These are phyloP conservation scores for Agapanthus africanus DNA, from an alignment of 106 monocot genomes.

Conservation along the genomic window DNA sequence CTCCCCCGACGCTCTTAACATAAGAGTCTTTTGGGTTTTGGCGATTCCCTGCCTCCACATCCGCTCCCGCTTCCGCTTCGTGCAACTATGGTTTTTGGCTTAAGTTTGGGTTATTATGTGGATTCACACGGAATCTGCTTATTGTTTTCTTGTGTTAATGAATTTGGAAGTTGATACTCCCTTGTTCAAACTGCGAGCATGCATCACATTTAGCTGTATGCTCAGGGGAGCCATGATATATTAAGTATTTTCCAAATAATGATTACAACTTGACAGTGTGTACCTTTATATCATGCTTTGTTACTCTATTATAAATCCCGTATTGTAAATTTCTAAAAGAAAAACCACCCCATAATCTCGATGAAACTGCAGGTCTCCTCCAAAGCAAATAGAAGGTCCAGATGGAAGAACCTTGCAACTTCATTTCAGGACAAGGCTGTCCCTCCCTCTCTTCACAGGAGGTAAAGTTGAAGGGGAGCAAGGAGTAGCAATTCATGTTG, in stretches of 20 bases:
- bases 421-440: conserved; percentile 34
- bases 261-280: neutral
- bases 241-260: neutral
- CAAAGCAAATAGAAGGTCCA: conserved; percentile 34
- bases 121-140: too few species aligned
- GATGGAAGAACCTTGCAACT: conserved; percentile 41
- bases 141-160: too few species aligned
- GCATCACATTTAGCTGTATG: too few species aligned
- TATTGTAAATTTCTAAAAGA: neutral
- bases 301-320: neutral
- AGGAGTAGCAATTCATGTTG: conserved; percentile 43
- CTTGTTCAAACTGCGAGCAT: too few species aligned
- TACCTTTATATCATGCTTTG: neutral
- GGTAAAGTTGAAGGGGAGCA: conserved; percentile 46
- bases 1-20: too few species aligned
- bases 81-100: too few species aligned
- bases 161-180: too few species aligned
- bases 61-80: too few species aligned
- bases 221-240: neutral
- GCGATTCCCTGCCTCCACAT: too few species aligned
- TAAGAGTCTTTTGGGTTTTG: too few species aligned
- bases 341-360: neutral
- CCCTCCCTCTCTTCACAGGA: conserved; percentile 33
- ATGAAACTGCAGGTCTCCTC: conserved; percentile 22
- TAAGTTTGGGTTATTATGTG: too few species aligned